Conservation (phyloP, 177 flowering plant genomes). For the Vitis hybrid region DNA sequence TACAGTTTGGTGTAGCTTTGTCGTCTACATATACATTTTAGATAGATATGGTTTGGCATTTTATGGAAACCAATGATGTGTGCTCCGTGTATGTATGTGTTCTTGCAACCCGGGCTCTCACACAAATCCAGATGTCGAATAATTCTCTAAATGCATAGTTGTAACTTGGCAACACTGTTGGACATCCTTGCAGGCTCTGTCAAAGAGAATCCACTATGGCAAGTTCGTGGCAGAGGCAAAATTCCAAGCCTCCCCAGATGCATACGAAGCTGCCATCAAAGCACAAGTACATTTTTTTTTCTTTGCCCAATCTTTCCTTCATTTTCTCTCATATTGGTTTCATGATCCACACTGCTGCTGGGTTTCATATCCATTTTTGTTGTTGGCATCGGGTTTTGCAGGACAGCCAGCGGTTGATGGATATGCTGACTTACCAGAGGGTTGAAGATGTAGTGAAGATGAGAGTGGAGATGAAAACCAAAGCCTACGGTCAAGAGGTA, state of each 20-base stretch:
- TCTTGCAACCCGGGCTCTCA: too few species aligned
- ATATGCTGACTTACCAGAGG: slow-evolving; percentile 60
- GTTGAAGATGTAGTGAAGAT: slow-evolving; percentile 69
- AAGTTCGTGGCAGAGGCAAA: slow-evolving; percentile 93
- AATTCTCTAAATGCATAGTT: too few species aligned
- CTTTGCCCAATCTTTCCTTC: not conserved
- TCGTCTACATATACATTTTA: not conserved
- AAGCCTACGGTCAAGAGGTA: slow-evolving; percentile 68
- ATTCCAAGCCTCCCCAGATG: slow-evolving; percentile 62
- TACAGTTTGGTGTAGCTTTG: not conserved
- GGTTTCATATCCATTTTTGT: not conserved
- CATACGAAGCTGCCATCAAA: slow-evolving; percentile 61
- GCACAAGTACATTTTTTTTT: slow-evolving; percentile 51
- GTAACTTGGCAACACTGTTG: too few species aligned
- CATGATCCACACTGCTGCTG: not conserved
- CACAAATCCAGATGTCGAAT: too few species aligned
- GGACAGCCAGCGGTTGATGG: slow-evolving; percentile 65
- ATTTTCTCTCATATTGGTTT: not conserved
- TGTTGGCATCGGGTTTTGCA: slow-evolving; percentile 26
- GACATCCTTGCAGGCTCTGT: slow-evolving; percentile 50
- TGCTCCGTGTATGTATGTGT: too few species aligned
- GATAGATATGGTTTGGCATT: not conserved
- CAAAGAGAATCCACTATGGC: slow-evolving; percentile 90
- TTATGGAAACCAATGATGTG: not conserved
- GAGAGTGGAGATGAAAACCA: slow-evolving; percentile 84